A percentile compares a stretch with the other conserved stretches of the same genome.
Conservation (phyloP, 257 asterid species). For the Haberlea rhodopensis region DNA sequence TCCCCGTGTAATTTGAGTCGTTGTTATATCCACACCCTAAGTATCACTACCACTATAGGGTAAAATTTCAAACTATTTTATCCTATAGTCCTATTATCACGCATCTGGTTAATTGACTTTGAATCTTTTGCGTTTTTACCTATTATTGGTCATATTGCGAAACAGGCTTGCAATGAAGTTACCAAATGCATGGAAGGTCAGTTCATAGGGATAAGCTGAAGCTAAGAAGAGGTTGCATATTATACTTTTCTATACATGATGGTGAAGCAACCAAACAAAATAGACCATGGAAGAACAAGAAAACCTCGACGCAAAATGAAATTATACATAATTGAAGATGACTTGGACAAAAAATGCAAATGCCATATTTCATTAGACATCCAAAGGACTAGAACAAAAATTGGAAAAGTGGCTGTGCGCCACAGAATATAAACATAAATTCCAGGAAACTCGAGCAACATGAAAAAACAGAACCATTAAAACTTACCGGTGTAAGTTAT, state of each 20-base stretch:
- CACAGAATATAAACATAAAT: not conserved
- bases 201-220: too few species aligned
- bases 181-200: not conserved
- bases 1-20: too few species aligned
- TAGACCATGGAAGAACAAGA: not conserved
- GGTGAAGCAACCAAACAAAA: not conserved
- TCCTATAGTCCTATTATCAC: too few species aligned
- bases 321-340: not conserved
- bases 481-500: constrained; percentile 14
- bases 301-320: not conserved
- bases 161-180: not conserved
- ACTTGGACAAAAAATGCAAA: not conserved
- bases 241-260: not conserved
- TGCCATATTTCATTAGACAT: not conserved
- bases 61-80: too few species aligned
- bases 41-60: too few species aligned
- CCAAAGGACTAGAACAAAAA: too few species aligned
- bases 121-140: too few species aligned
- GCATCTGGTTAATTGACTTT: too few species aligned
- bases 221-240: not conserved
- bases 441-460: not conserved
- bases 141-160: not conserved
- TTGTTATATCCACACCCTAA: too few species aligned
- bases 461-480: not conserved
- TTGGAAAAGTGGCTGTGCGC: not conserved